Base-by-base conservation (phyloP, 371 early-diverging fungal species). In the Mucor lusitanicus region DNA sequence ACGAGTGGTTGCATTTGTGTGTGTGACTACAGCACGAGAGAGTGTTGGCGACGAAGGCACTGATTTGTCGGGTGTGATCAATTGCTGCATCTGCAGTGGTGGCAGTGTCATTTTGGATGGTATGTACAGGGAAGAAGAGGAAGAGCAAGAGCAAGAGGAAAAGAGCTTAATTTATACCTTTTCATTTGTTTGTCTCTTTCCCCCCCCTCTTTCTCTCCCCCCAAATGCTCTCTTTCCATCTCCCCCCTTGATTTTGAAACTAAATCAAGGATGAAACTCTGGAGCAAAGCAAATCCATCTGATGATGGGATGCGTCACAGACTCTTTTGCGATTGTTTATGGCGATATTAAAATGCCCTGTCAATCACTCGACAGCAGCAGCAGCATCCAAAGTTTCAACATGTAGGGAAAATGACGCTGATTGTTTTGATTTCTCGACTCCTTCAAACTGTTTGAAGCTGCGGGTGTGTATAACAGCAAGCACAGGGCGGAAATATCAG, bases 11-110 rank as follows among this genome's bases (percentile, higher is more conserved):
- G 78, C 75, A 59, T 70, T 72, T 32, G 78, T 67, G 39, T 68
- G 72, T 55, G 71, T 67, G 11, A 73, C 76, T 9, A 68, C 63
- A 15, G 76, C 76, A 27, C 73, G 61, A n/a, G 71, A 70, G 8
- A 78, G 56, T 44, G 68, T 57, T n/a, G 78, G 75, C 25, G 72
- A 72, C 6, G 72, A 65, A 55, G 72, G 70, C 3, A 70, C 59
- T 27, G 74, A 74, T 61, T 70, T 65, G n/a, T 78, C 78, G 8
- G 78, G 77, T 35, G 76, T 73, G 39, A 68, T 46, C 56, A 68
- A 48, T 21, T 57, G 53, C 30, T 42, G 48, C 21, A 40, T 25
- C 13, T 53, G 54, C 23, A 32, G 54, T 59, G 30, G 27, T 40
- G 19, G 58, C 17, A 21, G 12, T 33, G 12, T 59, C 27, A 46